Percentiles rank a stretch among this genome's conserved stretches.
phyloP scores from a whole-genome alignment of 805 yeast genomes.

The Yamadazyma endophytica region DNA sequence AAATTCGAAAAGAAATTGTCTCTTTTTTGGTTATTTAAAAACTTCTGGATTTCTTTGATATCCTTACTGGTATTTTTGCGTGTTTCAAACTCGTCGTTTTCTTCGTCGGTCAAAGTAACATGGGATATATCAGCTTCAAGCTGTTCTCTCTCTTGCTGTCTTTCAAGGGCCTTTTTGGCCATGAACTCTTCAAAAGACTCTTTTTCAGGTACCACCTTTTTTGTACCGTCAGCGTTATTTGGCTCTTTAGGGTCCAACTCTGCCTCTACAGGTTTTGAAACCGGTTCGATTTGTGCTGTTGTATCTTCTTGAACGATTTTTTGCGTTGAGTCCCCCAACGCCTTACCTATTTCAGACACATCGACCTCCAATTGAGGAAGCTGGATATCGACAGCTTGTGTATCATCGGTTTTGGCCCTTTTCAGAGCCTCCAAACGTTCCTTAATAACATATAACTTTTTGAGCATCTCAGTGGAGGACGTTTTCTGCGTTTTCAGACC shows the following conservation, averaged over 20 bases:
- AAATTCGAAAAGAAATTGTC: slow-evolving; percentile 13
- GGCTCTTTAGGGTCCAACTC: neutral
- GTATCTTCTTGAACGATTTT: neutral
- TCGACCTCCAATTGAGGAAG: slow-evolving; percentile 32
- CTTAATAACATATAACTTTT: no score
- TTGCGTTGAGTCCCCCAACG: no score
- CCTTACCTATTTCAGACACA: slow-evolving; percentile 13
- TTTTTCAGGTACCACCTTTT: slow-evolving; percentile 16
- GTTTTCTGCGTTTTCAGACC: no score
- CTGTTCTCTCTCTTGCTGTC: slow-evolving; percentile 12
- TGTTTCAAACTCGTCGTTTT: slow-evolving; percentile 26
- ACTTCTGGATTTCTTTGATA: slow-evolving; percentile 27
- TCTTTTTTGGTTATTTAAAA: slow-evolving; percentile 31
- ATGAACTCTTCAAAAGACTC: no score
- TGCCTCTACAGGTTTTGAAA: neutral
- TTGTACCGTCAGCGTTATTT: slow-evolving; percentile 10
- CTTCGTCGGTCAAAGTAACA: slow-evolving; percentile 36
- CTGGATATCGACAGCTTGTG: slow-evolving; percentile 9
- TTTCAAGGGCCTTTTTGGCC: slow-evolving; percentile 15
- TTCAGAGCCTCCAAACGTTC: slow-evolving; percentile 1
- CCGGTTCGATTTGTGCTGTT: neutral
- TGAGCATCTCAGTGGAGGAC: no score
- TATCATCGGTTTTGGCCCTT: neutral
- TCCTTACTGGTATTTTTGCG: slow-evolving; percentile 21
- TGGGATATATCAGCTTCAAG: slow-evolving; percentile 30